Evolutionary conservation across 805 yeast genomes (phyloP).

Genomic region (Metschnikowia rubicola): DNA sequence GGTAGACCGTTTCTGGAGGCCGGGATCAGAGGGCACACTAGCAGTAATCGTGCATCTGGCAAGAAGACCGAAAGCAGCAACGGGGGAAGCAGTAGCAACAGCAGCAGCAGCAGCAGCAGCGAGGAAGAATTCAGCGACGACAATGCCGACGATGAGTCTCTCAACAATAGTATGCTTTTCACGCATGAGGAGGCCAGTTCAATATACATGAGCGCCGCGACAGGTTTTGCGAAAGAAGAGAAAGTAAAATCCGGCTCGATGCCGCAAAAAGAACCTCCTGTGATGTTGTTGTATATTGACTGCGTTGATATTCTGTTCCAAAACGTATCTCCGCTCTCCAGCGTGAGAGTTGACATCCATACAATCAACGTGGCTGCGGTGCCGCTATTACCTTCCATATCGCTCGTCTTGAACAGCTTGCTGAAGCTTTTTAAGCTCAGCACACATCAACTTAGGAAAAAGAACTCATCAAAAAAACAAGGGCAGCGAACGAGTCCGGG

Average conservation of each 20-base stretch:
- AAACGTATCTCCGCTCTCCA: conserved; percentile 37
- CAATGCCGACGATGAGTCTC: conserved; percentile 29
- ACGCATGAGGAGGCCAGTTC: conserved; percentile 69
- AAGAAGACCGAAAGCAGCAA: not conserved
- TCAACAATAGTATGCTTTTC: conserved; percentile 57
- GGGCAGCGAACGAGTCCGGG: not conserved
- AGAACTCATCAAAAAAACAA: not conserved
- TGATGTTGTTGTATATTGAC: conserved; percentile 33
- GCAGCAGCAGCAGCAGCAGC: not conserved
- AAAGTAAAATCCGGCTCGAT: not conserved
- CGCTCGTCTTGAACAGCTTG: conserved; percentile 36
- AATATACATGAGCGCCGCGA: conserved; percentile 78
- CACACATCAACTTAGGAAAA: conserved; percentile 26
- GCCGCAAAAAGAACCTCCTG: not conserved
- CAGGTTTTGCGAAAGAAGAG: conserved; percentile 32
- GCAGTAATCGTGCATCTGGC: not conserved
- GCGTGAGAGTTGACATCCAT: conserved; percentile 39
- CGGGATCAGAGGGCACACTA: conserved; percentile 19
- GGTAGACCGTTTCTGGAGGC: conserved; percentile 39
- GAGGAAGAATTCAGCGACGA: conserved; percentile 11
- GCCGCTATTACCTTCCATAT: conserved; percentile 40
- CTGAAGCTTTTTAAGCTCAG: conserved; percentile 33
- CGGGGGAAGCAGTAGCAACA: not conserved
- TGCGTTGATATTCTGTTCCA: conserved; percentile 42
- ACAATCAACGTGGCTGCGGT: conserved; percentile 40